Evolutionary conservation across 257 asterid species (phyloP).

Genomic region (Sherardia arvensis): DNA sequence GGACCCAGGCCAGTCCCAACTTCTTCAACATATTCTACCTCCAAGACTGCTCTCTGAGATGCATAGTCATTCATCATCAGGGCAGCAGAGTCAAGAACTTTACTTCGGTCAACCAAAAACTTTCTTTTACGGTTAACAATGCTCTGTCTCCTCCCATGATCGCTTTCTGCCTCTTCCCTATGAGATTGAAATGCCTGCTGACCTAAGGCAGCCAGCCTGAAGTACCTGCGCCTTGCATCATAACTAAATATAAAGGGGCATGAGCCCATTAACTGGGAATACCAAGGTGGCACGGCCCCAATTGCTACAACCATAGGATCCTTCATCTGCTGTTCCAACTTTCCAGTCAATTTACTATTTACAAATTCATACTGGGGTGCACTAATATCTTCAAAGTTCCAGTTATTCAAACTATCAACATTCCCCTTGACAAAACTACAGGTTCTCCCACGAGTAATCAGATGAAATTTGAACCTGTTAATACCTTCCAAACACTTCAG

Average conservation of each 20-base stretch:
- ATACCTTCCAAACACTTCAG: slow-evolving; percentile 68
- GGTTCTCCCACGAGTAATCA: slow-evolving; percentile 46
- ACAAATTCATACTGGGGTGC: slow-evolving; percentile 63
- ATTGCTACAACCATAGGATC: slow-evolving; percentile 57
- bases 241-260: slow-evolving; percentile 82
- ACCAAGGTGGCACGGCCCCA: slow-evolving; percentile 93
- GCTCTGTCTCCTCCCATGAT: slow-evolving; percentile 43
- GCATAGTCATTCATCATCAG: slow-evolving; percentile 70
- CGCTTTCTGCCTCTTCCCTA: slow-evolving; percentile 26
- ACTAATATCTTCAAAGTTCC: slow-evolving; percentile 27
- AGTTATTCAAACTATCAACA: slow-evolving; percentile 30
- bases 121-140: slow-evolving; percentile 53
- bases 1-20: slow-evolving; percentile 99
- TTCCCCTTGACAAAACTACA: slow-evolving; percentile 50
- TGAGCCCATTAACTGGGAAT: slow-evolving; percentile 57
- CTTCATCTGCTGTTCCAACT: slow-evolving; percentile 85
- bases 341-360: slow-evolving; percentile 70
- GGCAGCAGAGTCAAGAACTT: slow-evolving; percentile 65
- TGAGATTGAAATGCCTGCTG: slow-evolving; percentile 33
- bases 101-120: slow-evolving; percentile 65
- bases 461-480: slow-evolving; percentile 56
- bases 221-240: slow-evolving; percentile 77
- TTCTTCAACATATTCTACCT: slow-evolving; percentile 89
- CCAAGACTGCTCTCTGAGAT: slow-evolving; percentile 50
- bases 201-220: slow-evolving; percentile 57